Percentiles rank a stretch among this genome's conserved stretches.
Conservation (phyloP, 306 rosid species). For the Lathyrus tuberosus region DNA sequence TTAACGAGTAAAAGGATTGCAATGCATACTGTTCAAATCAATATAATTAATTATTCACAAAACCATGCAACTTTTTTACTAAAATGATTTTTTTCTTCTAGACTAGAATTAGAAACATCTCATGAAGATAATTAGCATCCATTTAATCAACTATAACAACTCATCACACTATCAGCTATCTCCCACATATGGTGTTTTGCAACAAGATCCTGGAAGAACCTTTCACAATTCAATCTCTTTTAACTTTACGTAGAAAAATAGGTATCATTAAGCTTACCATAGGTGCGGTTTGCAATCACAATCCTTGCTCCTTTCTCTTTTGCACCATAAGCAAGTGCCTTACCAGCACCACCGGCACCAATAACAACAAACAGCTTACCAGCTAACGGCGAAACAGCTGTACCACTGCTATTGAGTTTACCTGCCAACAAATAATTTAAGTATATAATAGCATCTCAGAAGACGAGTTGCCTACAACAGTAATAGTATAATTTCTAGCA, state of each 20-base stretch:
- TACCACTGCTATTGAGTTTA: constrained; percentile 43
- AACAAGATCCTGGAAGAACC: constrained; percentile 17
- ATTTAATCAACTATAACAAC: constrained; percentile 17
- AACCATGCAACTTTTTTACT: constrained; percentile 14
- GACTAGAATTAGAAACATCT: neutral
- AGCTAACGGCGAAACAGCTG: constrained; percentile 68
- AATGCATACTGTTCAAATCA: constrained; percentile 11
- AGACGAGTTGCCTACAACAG: constrained; percentile 19
- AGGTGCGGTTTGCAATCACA: constrained; percentile 93
- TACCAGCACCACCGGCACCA: constrained; percentile 98
- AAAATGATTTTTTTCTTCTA: constrained; percentile 12
- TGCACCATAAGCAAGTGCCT: constrained; percentile 97
- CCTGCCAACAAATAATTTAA: constrained; percentile 45
- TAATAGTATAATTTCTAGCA: constrained; percentile 23
- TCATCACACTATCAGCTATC: constrained; percentile 26
- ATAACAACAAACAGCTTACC: constrained; percentile 87
- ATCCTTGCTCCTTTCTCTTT: constrained; percentile 88
- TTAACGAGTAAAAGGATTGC: constrained; percentile 14
- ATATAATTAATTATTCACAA: constrained; percentile 23
- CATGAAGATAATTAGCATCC: constrained; percentile 22
- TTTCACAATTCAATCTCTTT: constrained; percentile 25
- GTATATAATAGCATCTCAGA: constrained; percentile 8
- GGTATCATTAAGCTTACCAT: constrained; percentile 56
- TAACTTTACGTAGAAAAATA: constrained; percentile 23
- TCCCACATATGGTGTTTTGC: constrained; percentile 17